Conservation (phyloP, 1,284 basidiomycete species). For the Leccinum holopus region DNA sequence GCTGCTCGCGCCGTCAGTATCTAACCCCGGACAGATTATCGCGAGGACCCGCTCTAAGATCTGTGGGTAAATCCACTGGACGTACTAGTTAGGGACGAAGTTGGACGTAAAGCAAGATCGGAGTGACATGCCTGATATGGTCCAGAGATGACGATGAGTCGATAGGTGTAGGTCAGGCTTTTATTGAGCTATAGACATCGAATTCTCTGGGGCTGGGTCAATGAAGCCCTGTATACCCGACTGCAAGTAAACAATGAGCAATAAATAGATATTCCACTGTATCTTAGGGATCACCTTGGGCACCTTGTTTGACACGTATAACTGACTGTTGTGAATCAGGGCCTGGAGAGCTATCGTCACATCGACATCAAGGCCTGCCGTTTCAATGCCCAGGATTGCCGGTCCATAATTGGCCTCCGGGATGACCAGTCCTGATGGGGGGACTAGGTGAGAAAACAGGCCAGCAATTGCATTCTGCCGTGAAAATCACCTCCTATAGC, state of each 20-base stretch:
- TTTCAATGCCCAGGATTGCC: constrained; percentile 41
- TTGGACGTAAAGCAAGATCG: too few relatives aligned
- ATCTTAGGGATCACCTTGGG: constrained; percentile 49
- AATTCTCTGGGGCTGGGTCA: constrained; percentile 63
- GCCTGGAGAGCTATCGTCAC: constrained; percentile 83
- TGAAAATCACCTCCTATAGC: constrained; percentile 32
- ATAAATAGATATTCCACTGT: constrained; percentile 10
- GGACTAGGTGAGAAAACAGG: constrained; percentile 11
- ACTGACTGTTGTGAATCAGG: constrained; percentile 74
- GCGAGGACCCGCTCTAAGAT: too few relatives aligned
- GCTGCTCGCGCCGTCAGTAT: too few relatives aligned
- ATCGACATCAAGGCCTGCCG: constrained; percentile 61
- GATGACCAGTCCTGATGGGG: constrained; percentile 59
- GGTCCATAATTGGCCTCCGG: constrained; percentile 64
- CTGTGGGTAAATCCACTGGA: too few relatives aligned
- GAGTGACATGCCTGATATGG: too few relatives aligned
- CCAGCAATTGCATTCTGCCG: constrained; percentile 4
- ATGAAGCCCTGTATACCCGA: constrained; percentile 71
- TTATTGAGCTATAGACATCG: too few relatives aligned
- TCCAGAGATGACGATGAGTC: too few relatives aligned
- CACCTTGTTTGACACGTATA: constrained; percentile 76
- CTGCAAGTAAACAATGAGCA: constrained; percentile 37
- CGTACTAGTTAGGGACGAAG: too few relatives aligned
- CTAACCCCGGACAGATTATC: too few relatives aligned
- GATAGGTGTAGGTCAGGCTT: too few relatives aligned